phyloP scores from a whole-genome alignment of 2,329 filamentous ascomycete genomes.

The Endothia cerciana region DNA sequence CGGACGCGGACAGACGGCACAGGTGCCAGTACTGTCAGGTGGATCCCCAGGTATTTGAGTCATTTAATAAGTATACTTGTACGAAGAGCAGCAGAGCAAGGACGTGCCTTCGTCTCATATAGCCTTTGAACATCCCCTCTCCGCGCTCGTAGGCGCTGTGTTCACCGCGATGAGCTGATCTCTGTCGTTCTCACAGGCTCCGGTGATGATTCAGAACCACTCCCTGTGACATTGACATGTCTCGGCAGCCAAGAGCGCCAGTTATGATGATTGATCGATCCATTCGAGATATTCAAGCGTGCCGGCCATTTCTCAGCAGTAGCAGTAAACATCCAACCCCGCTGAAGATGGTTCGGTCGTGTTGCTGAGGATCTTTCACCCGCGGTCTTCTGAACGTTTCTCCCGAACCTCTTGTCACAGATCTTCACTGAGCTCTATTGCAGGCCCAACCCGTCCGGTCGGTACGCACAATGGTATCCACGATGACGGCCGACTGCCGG shows the following conservation, averaged over 20 bases:
- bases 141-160: too few relatives aligned
- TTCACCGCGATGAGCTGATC: neutral
- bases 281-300: too few relatives aligned
- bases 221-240: neutral
- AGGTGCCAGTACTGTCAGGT: neutral
- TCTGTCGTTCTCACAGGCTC: neutral
- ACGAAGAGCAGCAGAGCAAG: neutral
- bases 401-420: neutral
- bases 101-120: neutral
- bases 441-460: neutral
- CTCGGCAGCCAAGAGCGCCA: neutral
- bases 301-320: too few relatives aligned
- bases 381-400: neutral
- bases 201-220: neutral
- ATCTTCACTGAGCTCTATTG: neutral
- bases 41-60: neutral
- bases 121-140: neutral
- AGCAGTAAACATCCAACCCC: too few relatives aligned
- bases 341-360: too few relatives aligned
- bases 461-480: neutral
- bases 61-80: neutral
- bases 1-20: neutral
- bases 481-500: neutral
- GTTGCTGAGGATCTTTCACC: too few relatives aligned
- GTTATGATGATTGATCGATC: too few relatives aligned